Conservation (phyloP, 306 rosid species). For the Vigna unguiculata region DNA sequence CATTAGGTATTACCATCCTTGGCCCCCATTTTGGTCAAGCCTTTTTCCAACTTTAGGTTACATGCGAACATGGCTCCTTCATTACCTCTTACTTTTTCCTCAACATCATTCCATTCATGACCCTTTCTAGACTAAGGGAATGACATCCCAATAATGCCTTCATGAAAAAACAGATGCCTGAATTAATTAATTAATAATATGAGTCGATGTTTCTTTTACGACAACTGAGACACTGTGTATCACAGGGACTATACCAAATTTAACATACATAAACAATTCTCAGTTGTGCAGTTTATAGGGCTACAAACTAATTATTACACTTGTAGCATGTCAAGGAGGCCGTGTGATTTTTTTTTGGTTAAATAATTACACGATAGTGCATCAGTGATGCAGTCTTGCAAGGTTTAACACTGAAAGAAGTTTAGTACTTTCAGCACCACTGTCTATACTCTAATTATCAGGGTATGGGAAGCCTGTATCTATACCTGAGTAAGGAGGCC, state of each 20-base stretch:
- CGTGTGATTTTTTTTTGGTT: neutral
- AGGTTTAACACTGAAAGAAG: too few relatives aligned
- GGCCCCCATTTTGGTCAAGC: slow-evolving; percentile 67
- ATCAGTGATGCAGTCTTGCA: too few relatives aligned
- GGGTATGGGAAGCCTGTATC: too few relatives aligned
- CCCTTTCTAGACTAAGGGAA: slow-evolving; percentile 49
- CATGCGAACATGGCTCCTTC: slow-evolving; percentile 74
- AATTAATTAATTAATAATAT: neutral
- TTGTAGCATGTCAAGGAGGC: neutral
- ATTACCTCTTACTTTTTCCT: slow-evolving; percentile 50
- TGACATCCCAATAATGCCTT: slow-evolving; percentile 62
- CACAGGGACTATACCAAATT: neutral
- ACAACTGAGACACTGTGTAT: neutral
- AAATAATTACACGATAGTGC: neutral
- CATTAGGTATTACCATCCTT: slow-evolving; percentile 54
- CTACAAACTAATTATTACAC: neutral
- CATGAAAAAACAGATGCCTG: neutral
- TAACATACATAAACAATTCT: neutral
- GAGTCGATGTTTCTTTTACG: slow-evolving; percentile 9
- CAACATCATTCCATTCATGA: slow-evolving; percentile 51
- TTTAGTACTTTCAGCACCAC: too few relatives aligned
- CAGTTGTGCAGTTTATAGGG: neutral
- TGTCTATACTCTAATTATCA: too few relatives aligned
- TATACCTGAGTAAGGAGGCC: too few relatives aligned
- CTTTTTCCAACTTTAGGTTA: slow-evolving; percentile 72